Conservation (phyloP, 2,329 filamentous ascomycete species). For the Metarhizium robertsii region DNA sequence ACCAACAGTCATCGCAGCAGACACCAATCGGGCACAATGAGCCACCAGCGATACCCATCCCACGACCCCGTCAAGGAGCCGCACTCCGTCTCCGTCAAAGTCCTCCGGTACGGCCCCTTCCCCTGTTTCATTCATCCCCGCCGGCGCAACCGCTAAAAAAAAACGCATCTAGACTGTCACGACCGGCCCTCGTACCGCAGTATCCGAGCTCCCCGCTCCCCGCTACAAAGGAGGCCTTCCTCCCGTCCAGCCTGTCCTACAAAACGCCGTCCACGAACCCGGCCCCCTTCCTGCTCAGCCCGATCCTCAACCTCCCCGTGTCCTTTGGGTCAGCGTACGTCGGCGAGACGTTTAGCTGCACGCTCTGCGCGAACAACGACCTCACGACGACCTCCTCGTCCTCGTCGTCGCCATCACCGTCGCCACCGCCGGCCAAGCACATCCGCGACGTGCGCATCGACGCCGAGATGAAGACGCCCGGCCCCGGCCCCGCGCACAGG, state of each 20-base stretch:
- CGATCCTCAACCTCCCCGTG: slow-evolving; percentile 72
- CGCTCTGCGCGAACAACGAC: slow-evolving; percentile 93
- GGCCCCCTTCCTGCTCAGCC: slow-evolving; percentile 48
- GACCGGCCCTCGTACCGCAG: slow-evolving; percentile 66
- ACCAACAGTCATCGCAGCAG: not conserved
- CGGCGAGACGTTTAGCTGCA: slow-evolving; percentile 90
- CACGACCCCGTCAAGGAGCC: slow-evolving; percentile 60
- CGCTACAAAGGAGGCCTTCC: slow-evolving; percentile 29
- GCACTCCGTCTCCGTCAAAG: slow-evolving; percentile 71
- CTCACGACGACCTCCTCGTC: slow-evolving; percentile 4
- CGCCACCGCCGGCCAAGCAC: slow-evolving; percentile 26
- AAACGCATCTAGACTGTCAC: slow-evolving; percentile 55
- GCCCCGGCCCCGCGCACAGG: slow-evolving; percentile 46
- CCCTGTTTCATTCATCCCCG: not conserved
- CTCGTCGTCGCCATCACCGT: not conserved
- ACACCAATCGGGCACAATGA: slow-evolving; percentile 29
- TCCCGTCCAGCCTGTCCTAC: slow-evolving; percentile 67
- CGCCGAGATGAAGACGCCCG: slow-evolving; percentile 91
- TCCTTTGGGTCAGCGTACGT: slow-evolving; percentile 93
- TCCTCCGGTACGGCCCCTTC: slow-evolving; percentile 44
- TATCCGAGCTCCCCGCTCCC: slow-evolving; percentile 47
- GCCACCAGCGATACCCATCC: slow-evolving; percentile 48
- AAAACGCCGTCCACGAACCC: slow-evolving; percentile 37
- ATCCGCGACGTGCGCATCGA: slow-evolving; percentile 74
- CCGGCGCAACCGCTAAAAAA: not conserved